These are phyloP conservation scores for Setaria viridis DNA, from an alignment of 202 grass and related monocot species.

Conservation along the genomic window DNA sequence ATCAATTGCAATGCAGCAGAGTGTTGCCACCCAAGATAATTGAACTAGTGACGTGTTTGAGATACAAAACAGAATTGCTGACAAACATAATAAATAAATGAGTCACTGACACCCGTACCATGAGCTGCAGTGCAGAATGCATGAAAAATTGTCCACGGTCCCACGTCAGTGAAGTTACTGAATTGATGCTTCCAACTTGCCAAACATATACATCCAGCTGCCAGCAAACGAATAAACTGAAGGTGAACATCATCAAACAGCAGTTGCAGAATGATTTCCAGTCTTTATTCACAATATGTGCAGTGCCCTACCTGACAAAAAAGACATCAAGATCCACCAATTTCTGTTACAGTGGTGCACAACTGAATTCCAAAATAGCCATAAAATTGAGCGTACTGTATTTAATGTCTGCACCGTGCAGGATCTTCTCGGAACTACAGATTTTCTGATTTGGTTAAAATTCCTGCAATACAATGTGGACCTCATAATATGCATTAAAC, in stretches of 20 bases:
- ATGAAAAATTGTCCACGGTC: constrained; percentile 17
- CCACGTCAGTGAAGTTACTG: constrained; percentile 24
- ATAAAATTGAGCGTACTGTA: background rate
- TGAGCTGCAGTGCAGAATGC: constrained; percentile 7
- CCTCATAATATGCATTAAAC: background rate
- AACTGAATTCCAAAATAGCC: constrained; percentile 1
- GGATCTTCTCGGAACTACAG: background rate
- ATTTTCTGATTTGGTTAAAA: background rate
- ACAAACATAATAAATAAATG: constrained; percentile 34
- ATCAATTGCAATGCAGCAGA: background rate
- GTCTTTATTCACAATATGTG: background rate
- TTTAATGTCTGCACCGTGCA: background rate
- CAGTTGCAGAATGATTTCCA: background rate
- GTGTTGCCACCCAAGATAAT: background rate
- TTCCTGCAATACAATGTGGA: background rate
- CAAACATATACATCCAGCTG: constrained; percentile 33
- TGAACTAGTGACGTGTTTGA: background rate
- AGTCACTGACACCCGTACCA: background rate
- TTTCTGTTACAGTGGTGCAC: background rate
- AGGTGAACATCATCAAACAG: background rate
- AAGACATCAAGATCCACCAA: constrained; percentile 13
- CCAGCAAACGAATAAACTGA: constrained; percentile 34
- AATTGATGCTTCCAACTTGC: constrained; percentile 29
- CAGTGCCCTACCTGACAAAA: constrained; percentile 3
- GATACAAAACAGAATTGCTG: background rate